Base-by-base conservation (phyloP, 805 yeast species). In the Yamadazyma tumulicola region DNA sequence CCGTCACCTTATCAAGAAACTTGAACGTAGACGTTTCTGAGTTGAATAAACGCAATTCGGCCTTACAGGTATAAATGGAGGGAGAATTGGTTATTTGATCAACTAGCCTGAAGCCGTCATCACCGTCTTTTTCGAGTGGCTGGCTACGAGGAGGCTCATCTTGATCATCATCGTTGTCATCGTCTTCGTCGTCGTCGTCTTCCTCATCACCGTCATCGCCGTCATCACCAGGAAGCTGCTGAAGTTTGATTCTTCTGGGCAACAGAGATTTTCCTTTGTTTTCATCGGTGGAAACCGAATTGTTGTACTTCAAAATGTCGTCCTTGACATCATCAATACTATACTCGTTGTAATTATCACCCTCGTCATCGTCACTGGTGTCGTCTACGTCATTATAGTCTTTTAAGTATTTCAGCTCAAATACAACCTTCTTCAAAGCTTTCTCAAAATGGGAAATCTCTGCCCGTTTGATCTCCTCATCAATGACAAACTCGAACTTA, bases 401-500 rank as follows among this genome's bases (percentile, higher is more conserved):
- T 20, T 39, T 38, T 14, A 33, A 45, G 23, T 39, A 85, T 51
- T 82, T 85, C 45, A 79, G 72, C 54, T 87, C 95, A 52, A 75
- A 91, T 47, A 80, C 76, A 49, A 95, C 85, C 38, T 74, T 73
- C 49, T 76, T 71, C 10, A 86, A 66, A 1, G 78, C 66, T 17
- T 63, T 53, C 61, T 72, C 73, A 54, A 91, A 91, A 27, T 69
- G 67, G 20, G 81, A 77, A 25, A 82, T 75, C 25, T 78, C 70
- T 17, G 68, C 75, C 11, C 63, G 48, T 6, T 76, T 64, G n/a
- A 79, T 74, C 10, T 72, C 70, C 31, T 71, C 72, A 41, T 79
- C 85, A 32, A 86, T 75, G 15, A 83, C 70, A 59, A 85, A 89
- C 57, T 88, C 95, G 57, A 82, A 87, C 43, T 69, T 62, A 51